Conservation (phyloP, 345 rosid species). For the Clausena lansium region DNA sequence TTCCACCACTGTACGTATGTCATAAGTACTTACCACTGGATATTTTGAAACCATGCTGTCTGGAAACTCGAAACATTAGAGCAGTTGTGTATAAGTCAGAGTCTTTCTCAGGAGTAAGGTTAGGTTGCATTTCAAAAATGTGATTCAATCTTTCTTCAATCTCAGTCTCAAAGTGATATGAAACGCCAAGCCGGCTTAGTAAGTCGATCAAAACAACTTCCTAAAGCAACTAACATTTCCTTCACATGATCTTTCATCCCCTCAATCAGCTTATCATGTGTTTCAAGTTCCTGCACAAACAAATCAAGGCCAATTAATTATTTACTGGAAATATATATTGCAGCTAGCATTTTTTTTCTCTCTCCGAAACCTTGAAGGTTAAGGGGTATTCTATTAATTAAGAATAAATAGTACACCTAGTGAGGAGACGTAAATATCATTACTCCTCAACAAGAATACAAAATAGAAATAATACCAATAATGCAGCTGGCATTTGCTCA, state of each 20-base stretch:
- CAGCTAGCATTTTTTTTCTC: too few species aligned
- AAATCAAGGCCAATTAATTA: background rate
- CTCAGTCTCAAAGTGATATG: conserved; percentile 14
- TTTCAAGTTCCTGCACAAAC: conserved; percentile 6
- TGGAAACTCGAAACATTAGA: conserved; percentile 7
- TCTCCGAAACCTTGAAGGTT: too few species aligned
- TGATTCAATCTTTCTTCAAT: conserved; percentile 14
- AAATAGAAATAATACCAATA: too few species aligned
- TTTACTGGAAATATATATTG: too few species aligned
- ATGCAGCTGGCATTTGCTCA: too few species aligned
- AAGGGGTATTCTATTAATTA: too few species aligned
- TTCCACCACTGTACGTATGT: too few species aligned
- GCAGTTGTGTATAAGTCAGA: background rate
- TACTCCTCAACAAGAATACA: too few species aligned
- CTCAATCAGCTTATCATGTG: background rate
- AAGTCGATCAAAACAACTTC: background rate
- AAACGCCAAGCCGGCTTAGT: conserved; percentile 15
- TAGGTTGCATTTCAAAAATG: too few species aligned
- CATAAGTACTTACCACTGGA: background rate
- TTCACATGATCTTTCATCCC: background rate
- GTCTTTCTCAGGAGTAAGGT: background rate
- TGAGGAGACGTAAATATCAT: too few species aligned
- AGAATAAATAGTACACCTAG: too few species aligned
- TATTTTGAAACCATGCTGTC: conserved; percentile 11
- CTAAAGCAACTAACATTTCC: background rate